A percentile compares a stretch with the other conserved stretches of the same genome.
Conservation (phyloP, 768 basidiomycete genomes). For the Russula foetens region DNA sequence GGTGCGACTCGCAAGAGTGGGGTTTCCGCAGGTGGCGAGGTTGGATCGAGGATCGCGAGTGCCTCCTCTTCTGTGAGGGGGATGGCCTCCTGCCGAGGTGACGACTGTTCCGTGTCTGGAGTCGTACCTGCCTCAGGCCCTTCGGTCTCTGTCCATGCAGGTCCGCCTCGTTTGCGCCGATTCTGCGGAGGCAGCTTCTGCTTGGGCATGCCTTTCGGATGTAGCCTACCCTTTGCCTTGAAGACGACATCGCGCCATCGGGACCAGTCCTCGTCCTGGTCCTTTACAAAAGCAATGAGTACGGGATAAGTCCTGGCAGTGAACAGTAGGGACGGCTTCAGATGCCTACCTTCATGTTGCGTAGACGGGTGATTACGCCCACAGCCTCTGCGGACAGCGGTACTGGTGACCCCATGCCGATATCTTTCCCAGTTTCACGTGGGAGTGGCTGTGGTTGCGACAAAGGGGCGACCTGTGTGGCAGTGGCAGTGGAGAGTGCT, state of each 20-base stretch:
- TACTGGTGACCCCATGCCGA: constrained; percentile 82
- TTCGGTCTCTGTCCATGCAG: constrained; percentile 21
- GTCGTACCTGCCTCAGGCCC: background rate
- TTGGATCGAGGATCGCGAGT: constrained; percentile 25
- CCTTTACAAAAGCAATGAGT: constrained; percentile 33
- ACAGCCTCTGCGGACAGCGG: constrained; percentile 72
- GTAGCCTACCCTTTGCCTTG: constrained; percentile 56
- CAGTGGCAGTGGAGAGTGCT: background rate
- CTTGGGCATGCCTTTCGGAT: constrained; percentile 30
- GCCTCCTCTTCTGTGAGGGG: constrained; percentile 47
- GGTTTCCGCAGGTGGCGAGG: constrained; percentile 4
- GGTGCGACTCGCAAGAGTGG: constrained; percentile 14
- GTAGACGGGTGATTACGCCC: constrained; percentile 63
- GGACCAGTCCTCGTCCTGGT: constrained; percentile 84
- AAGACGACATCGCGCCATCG: constrained; percentile 84
- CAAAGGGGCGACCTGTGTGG: background rate
- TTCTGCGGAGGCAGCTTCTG: constrained; percentile 55
- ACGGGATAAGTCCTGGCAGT: no score
- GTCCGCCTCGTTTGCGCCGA: constrained; percentile 50
- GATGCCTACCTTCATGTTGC: constrained; percentile 68
- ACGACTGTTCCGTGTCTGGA: background rate
- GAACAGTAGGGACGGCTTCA: background rate
- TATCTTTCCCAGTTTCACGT: constrained; percentile 79
- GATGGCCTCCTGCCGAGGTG: constrained; percentile 16
- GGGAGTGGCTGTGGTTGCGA: constrained; percentile 46